phyloP scores from a whole-genome alignment of 768 basidiomycete genomes.

The Daedaleopsis nitida region DNA sequence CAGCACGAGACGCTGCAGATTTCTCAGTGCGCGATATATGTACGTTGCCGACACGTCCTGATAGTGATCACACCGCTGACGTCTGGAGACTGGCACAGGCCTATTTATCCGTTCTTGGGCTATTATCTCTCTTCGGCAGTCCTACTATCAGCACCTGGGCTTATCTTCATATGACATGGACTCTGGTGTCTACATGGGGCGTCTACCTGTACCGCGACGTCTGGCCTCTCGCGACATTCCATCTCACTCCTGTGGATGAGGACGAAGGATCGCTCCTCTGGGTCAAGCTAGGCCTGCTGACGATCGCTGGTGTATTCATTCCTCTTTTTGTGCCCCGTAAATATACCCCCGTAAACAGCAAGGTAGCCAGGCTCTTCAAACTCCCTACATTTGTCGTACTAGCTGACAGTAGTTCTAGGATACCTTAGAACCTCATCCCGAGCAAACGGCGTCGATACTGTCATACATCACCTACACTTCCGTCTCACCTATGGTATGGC shows the following conservation, averaged over 20 bases:
- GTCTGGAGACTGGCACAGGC: slow-evolving; percentile 22
- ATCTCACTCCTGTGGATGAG: slow-evolving; percentile 36
- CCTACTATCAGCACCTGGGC: slow-evolving; percentile 25
- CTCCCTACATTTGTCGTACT: neutral
- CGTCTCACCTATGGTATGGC: slow-evolving; percentile 38
- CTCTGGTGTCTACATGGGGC: slow-evolving; percentile 35
- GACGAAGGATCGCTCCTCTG: slow-evolving; percentile 38
- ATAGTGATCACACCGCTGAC: neutral
- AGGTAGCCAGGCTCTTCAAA: slow-evolving; percentile 20
- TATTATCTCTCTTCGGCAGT: slow-evolving; percentile 30
- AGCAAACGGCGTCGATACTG: slow-evolving; percentile 47
- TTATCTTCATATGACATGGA: slow-evolving; percentile 34
- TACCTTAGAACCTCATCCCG: slow-evolving; percentile 35
- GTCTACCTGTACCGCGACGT: slow-evolving; percentile 41
- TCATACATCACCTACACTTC: slow-evolving; percentile 43
- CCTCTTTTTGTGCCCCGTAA: slow-evolving; percentile 41
- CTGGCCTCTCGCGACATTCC: slow-evolving; percentile 41
- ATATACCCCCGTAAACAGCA: slow-evolving; percentile 44
- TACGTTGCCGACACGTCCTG: slow-evolving; percentile 1
- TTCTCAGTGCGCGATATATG: slow-evolving; percentile 21
- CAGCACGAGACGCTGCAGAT: slow-evolving; percentile 35
- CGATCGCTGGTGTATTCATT: slow-evolving; percentile 37
- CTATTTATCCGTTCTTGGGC: slow-evolving; percentile 36
- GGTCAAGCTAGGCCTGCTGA: slow-evolving; percentile 37
- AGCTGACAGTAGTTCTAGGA: neutral